These are phyloP conservation scores for Colletotrichum salicis DNA, from an alignment of 2,329 filamentous ascomycete species.

Conservation along the genomic window DNA sequence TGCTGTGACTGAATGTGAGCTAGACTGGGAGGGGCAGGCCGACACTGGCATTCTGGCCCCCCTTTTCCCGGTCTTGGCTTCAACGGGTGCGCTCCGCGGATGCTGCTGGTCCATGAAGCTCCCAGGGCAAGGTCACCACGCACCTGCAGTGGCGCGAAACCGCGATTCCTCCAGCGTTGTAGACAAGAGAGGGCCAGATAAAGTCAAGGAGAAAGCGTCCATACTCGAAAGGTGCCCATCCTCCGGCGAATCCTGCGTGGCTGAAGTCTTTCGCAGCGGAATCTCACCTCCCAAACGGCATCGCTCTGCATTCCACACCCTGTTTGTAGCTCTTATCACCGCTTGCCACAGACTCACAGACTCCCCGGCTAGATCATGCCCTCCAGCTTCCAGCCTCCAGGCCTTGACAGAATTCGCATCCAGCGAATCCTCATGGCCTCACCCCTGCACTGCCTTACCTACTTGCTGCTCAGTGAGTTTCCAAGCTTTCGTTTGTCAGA, in stretches of 20 bases:
- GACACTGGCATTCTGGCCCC: background rate
- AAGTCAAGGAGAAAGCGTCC: slow-evolving; percentile 3
- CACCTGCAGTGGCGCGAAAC: slow-evolving; percentile 29
- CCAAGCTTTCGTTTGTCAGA: slow-evolving; percentile 15
- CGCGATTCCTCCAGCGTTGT: slow-evolving; percentile 13
- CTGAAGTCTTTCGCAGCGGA: slow-evolving; percentile 11
- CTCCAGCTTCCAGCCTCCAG: background rate
- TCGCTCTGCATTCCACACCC: background rate
- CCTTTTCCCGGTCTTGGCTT: slow-evolving; percentile 14
- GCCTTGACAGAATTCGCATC: background rate
- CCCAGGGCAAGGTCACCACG: slow-evolving; percentile 14
- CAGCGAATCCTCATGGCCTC: background rate
- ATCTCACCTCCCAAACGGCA: background rate
- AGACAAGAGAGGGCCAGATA: background rate
- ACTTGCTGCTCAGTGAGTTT: background rate
- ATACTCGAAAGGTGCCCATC: slow-evolving; percentile 28
- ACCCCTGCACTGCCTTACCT: background rate
- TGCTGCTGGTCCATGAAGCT: slow-evolving; percentile 3
- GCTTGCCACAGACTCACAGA: background rate
- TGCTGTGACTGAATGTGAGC: background rate
- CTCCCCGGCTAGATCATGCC: background rate
- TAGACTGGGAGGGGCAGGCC: slow-evolving; percentile 13
- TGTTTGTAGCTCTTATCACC: background rate
- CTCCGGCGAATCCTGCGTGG: slow-evolving; percentile 22
- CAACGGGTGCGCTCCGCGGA: slow-evolving; percentile 25